phyloP scores from a whole-genome alignment of 1,139 yeast species.

The Arxiozyma telluris region DNA sequence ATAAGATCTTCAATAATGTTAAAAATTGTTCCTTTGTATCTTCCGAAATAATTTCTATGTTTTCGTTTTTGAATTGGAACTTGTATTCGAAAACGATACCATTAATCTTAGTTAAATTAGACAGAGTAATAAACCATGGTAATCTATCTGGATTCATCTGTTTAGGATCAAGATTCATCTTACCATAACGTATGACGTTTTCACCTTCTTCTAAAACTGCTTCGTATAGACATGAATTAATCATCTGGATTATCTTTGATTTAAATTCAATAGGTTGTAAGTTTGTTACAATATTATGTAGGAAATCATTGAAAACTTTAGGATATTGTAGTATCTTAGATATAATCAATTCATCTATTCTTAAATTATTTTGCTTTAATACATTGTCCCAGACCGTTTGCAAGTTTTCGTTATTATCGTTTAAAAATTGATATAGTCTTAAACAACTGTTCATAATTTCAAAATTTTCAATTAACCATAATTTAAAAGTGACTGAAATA shows the following conservation, averaged over 20 bases:
- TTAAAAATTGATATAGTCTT: slow-evolving; percentile 32
- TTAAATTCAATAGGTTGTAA: slow-evolving; percentile 26
- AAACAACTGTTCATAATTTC: slow-evolving; percentile 51
- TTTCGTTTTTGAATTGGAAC: slow-evolving; percentile 5
- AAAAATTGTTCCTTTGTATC: slow-evolving; percentile 20
- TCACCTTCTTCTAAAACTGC: slow-evolving; percentile 38
- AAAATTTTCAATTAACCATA: slow-evolving; percentile 25
- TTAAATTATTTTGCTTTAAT: slow-evolving; percentile 9
- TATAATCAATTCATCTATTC: slow-evolving; percentile 17
- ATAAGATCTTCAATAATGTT: slow-evolving; percentile 30
- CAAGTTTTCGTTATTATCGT: slow-evolving; percentile 8
- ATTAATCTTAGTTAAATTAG: slow-evolving; percentile 23
- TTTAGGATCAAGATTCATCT: slow-evolving; percentile 21
- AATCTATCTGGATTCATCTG: slow-evolving; percentile 22
- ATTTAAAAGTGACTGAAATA: slow-evolving; percentile 26
- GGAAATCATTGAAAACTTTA: slow-evolving; percentile 32
- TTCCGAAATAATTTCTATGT: background rate
- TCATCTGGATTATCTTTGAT: slow-evolving; percentile 31
- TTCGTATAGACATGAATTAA: slow-evolving; percentile 36
- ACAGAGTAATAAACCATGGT: slow-evolving; percentile 32
- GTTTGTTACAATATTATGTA: slow-evolving; percentile 22
- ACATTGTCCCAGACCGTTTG: slow-evolving; percentile 14
- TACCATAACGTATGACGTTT: slow-evolving; percentile 30
- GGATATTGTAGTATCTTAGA: slow-evolving; percentile 34
- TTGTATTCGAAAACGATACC: slow-evolving; percentile 26